Percentiles rank a stretch among this genome's conserved stretches.
phyloP scores from a whole-genome alignment of 2,329 filamentous ascomycete species.

The Drechmeria coniospora region DNA sequence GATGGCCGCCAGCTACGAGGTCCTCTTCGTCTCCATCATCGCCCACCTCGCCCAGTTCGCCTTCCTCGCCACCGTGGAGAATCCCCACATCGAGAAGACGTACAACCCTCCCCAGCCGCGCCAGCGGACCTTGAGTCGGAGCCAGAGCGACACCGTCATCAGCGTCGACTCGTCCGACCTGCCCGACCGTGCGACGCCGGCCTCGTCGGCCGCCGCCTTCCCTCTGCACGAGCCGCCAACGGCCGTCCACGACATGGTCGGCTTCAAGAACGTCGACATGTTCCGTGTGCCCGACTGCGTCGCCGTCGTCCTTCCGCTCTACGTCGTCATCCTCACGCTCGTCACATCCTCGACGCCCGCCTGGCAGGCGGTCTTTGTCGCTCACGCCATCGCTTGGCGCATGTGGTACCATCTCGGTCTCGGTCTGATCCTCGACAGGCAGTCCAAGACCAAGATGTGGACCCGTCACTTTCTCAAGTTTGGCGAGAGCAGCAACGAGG shows the following conservation, averaged over 20 bases:
- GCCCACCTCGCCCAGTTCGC: conserved; percentile 89
- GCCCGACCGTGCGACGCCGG: conserved; percentile 12
- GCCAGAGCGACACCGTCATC: conserved; percentile 14
- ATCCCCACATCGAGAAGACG: conserved; percentile 93
- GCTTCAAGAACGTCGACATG: conserved; percentile 70
- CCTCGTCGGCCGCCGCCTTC: conserved; percentile 5
- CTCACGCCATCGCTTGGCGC: conserved; percentile 70
- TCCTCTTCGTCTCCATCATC: conserved; percentile 89
- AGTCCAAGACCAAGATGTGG: conserved; percentile 87
- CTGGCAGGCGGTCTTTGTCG: conserved; percentile 65
- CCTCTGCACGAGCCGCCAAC: conserved; percentile 31
- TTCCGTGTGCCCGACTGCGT: conserved; percentile 77
- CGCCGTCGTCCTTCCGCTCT: conserved; percentile 59
- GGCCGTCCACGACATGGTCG: conserved; percentile 70
- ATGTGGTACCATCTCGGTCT: conserved; percentile 86
- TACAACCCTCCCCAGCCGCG: conserved; percentile 83
- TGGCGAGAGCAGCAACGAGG: conserved; percentile 77
- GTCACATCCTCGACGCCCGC: conserved; percentile 62
- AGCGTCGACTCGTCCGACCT: conserved; percentile 11
- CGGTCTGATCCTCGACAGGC: conserved; percentile 67
- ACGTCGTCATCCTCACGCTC: conserved; percentile 58
- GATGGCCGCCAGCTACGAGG: conserved; percentile 95
- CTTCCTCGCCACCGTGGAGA: conserved; percentile 84
- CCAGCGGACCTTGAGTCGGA: conserved; percentile 28
- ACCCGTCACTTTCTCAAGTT: conserved; percentile 96